A percentile compares a stretch with the other conserved stretches of the same genome.
Evolutionary conservation across 495 filamentous ascomycete species (phyloP).

Genomic region (Tetracladium marchalianum): DNA sequence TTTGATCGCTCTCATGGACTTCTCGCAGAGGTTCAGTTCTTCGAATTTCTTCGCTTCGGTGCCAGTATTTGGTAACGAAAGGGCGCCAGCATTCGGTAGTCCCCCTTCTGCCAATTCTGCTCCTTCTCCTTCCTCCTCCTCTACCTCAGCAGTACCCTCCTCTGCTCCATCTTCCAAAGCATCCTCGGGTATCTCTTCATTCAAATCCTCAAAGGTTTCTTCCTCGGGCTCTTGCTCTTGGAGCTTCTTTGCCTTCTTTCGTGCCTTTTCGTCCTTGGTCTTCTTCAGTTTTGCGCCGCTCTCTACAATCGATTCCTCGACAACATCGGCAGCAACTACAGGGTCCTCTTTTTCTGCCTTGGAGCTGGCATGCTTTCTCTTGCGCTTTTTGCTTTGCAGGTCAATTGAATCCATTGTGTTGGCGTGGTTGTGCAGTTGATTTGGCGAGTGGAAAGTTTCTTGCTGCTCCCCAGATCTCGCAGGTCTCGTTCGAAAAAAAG

Average conservation of each 20-base stretch:
- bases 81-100: constrained; percentile 3
- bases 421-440: constrained; percentile 1
- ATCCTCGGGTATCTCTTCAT: not conserved
- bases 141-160: not conserved
- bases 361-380: constrained; percentile 18
- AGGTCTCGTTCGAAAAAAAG: too few relatives aligned
- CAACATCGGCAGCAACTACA: not conserved
- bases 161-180: constrained; percentile 2
- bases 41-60: constrained; percentile 11
- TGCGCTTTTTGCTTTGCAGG: constrained; percentile 21
- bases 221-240: constrained; percentile 11
- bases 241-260: constrained; percentile 13
- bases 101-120: constrained; percentile 8
- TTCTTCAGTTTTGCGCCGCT: constrained; percentile 4
- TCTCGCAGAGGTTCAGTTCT: constrained; percentile 77
- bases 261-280: constrained; percentile 12
- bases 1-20: constrained; percentile 77
- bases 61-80: constrained; percentile 15
- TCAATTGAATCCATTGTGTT: constrained; percentile 18
- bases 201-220: constrained; percentile 8
- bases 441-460: not conserved
- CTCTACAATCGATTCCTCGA: not conserved
- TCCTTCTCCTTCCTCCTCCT: constrained; percentile 5
- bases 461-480: too few relatives aligned
- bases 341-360: constrained; percentile 7